phyloP scores from a whole-genome alignment of 257 asterid species.

The Primulina huaijiensis region DNA sequence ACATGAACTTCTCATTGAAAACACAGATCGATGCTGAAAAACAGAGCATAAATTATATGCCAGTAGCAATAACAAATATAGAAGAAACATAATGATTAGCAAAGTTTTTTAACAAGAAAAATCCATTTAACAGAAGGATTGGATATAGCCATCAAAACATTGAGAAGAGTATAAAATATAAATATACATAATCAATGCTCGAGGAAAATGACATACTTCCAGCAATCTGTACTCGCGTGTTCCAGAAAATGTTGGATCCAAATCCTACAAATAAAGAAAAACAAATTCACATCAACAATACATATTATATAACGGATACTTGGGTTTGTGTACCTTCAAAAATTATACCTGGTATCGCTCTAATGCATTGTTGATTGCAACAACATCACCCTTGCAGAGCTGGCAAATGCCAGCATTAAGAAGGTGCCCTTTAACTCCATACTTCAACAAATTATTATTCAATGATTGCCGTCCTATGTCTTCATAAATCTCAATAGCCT shows the following conservation, averaged over 20 bases:
- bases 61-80: slow-evolving; percentile 4
- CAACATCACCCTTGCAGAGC: slow-evolving; percentile 89
- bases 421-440: slow-evolving; percentile 97
- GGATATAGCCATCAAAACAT: background rate
- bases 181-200: background rate
- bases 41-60: background rate
- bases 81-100: background rate
- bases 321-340: slow-evolving; percentile 1
- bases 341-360: slow-evolving; percentile 65
- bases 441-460: slow-evolving; percentile 80
- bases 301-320: background rate
- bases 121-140: background rate
- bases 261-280: slow-evolving; percentile 36
- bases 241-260: slow-evolving; percentile 63
- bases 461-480: slow-evolving; percentile 88
- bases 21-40: slow-evolving; percentile 7
- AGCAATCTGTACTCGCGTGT: slow-evolving; percentile 59
- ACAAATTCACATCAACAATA: slow-evolving; percentile 10
- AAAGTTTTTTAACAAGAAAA: background rate
- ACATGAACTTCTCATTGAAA: slow-evolving; percentile 13
- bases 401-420: slow-evolving; percentile 99
- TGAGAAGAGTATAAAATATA: background rate
- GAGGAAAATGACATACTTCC: slow-evolving; percentile 38
- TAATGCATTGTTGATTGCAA: slow-evolving; percentile 83
- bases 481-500: slow-evolving; percentile 82